Percentiles rank a stretch among this genome's conserved stretches.
These are phyloP conservation scores for Russula sp. DNA, from an alignment of 768 basidiomycete genomes.

Conservation along the genomic window DNA sequence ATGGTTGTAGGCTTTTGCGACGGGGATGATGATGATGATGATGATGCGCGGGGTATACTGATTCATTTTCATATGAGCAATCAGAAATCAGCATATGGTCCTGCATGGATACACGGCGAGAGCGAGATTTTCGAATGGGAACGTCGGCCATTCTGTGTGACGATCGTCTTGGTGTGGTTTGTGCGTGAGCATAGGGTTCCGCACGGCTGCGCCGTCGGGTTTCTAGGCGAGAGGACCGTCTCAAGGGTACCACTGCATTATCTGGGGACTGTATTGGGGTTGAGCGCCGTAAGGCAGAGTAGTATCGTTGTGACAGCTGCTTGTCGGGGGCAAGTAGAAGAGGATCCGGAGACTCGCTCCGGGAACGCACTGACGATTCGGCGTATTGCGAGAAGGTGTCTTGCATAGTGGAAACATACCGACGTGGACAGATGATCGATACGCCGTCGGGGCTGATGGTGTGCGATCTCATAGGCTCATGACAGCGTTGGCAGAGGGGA, in stretches of 20 bases:
- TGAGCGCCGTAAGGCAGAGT: conserved; percentile 5
- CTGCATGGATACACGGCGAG: conserved; percentile 15
- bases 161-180: conserved; percentile 8
- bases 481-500: background rate
- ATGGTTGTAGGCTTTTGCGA: conserved; percentile 6
- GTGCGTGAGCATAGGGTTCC: background rate
- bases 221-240: conserved; percentile 11
- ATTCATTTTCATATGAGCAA: conserved; percentile 11
- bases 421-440: background rate
- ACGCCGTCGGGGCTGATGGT: background rate
- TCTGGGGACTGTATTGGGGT: background rate
- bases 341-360: conserved; percentile 19
- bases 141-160: conserved; percentile 2
- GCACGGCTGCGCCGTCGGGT: conserved; percentile 1
- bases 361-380: background rate
- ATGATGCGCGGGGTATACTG: background rate
- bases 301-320: conserved; percentile 8
- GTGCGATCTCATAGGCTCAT: background rate
- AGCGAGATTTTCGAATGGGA: background rate
- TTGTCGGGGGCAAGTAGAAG: conserved; percentile 10
- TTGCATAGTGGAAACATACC: background rate
- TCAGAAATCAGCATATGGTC: background rate
- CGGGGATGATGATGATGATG: background rate
- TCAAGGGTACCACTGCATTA: conserved; percentile 3
- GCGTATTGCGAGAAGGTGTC: background rate